phyloP scores from a whole-genome alignment of 208 protist genomes.

The Trypanosoma brucei region DNA sequence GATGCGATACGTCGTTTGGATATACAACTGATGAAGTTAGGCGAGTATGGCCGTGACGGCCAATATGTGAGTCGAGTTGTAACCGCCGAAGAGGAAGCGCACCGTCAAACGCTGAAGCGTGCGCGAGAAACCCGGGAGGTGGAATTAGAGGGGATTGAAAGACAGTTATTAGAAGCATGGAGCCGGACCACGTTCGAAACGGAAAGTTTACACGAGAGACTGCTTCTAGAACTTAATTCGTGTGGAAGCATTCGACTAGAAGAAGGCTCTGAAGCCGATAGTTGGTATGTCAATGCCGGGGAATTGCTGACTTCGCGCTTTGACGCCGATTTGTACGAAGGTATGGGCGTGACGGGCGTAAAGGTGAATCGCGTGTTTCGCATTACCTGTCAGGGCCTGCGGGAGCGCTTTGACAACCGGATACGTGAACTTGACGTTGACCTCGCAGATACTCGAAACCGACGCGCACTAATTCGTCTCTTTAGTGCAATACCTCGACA shows the following conservation, averaged over 20 bases:
- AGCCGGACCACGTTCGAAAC: slow-evolving; percentile 29
- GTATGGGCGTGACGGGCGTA: slow-evolving; percentile 56
- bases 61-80: not conserved
- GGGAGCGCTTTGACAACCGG: slow-evolving; percentile 77
- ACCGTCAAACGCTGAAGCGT: slow-evolving; percentile 27
- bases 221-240: slow-evolving; percentile 83
- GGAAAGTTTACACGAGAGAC: slow-evolving; percentile 38
- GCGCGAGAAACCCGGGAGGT: slow-evolving; percentile 66
- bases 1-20: slow-evolving; percentile 21
- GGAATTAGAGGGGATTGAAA: slow-evolving; percentile 42
- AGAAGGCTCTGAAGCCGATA: slow-evolving; percentile 51
- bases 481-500: slow-evolving; percentile 49
- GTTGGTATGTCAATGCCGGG: slow-evolving; percentile 54
- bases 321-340: slow-evolving; percentile 40
- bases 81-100: slow-evolving; percentile 2
- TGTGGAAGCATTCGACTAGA: slow-evolving; percentile 90
- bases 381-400: slow-evolving; percentile 73
- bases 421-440: slow-evolving; percentile 73
- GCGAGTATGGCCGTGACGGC: not conserved
- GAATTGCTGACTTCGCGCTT: slow-evolving; percentile 73
- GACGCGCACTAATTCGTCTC: slow-evolving; percentile 79
- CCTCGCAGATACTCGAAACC: slow-evolving; percentile 53
- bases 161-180: slow-evolving; percentile 32
- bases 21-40: slow-evolving; percentile 23
- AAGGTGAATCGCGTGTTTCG: slow-evolving; percentile 68